Evolutionary conservation across 2,329 filamentous ascomycete genomes (phyloP).

Genomic region (Didymosphaeria variabile): DNA sequence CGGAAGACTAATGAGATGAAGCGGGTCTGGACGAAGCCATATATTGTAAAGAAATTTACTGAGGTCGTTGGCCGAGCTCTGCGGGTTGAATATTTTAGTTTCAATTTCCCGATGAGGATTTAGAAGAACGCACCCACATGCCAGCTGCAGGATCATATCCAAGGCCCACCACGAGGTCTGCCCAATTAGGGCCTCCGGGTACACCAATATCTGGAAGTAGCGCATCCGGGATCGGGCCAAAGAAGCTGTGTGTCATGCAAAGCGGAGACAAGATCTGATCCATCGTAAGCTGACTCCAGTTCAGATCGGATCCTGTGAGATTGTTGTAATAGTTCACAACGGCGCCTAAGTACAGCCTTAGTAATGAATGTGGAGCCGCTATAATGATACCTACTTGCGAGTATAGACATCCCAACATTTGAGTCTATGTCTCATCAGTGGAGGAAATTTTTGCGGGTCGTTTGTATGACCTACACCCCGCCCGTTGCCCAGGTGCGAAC

Average conservation of each 20-base stretch:
- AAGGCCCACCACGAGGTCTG: slow-evolving; percentile 35
- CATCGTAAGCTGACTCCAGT: slow-evolving; percentile 34
- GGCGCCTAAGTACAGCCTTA: slow-evolving; percentile 22
- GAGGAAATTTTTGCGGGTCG: neutral
- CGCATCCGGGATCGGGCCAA: slow-evolving; percentile 30
- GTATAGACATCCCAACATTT: slow-evolving; percentile 39
- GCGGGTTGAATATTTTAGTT: neutral
- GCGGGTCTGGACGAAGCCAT: slow-evolving; percentile 34
- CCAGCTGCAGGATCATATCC: slow-evolving; percentile 45
- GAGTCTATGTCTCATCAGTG: slow-evolving; percentile 27
- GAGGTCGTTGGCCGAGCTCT: slow-evolving; percentile 43
- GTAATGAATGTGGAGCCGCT: neutral
- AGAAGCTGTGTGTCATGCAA: slow-evolving; percentile 40
- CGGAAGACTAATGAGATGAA: slow-evolving; percentile 31
- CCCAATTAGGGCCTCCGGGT: slow-evolving; percentile 40
- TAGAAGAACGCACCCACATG: slow-evolving; percentile 33
- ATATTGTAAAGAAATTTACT: slow-evolving; percentile 34
- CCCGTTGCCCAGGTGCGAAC: slow-evolving; percentile 41
- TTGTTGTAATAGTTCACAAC: slow-evolving; percentile 37
- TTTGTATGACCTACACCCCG: slow-evolving; percentile 25
- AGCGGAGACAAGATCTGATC: slow-evolving; percentile 33
- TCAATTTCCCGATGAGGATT: neutral
- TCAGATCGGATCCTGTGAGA: slow-evolving; percentile 22
- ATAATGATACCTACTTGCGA: slow-evolving; percentile 25
- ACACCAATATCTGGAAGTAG: slow-evolving; percentile 31